Evolutionary conservation across 1,139 yeast species (phyloP).

Genomic region (Candida anutae): DNA sequence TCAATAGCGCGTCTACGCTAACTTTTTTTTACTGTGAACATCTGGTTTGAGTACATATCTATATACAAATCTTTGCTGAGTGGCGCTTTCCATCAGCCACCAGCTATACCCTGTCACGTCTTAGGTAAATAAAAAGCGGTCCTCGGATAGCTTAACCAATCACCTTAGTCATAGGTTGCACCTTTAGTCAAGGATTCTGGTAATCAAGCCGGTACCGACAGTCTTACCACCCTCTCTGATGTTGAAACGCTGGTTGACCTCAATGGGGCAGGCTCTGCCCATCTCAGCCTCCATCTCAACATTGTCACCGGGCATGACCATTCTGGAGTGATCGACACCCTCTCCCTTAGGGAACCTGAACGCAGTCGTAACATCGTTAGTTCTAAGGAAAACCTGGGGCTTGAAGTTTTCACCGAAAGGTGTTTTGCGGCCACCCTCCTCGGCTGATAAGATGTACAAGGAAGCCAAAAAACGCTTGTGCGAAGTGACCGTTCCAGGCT

Average conservation of each 20-base stretch:
- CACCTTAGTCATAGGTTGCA: no score
- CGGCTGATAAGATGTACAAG: conserved; percentile 83
- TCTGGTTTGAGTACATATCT: no score
- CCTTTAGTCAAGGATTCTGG: conserved; percentile 74
- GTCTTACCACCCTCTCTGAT: conserved; percentile 99
- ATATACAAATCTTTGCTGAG: no score
- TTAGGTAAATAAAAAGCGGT: conserved; percentile 1
- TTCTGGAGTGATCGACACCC: conserved; percentile 72
- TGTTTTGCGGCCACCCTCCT: conserved; percentile 99
- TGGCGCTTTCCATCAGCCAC: no score
- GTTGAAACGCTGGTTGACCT: conserved; percentile 96
- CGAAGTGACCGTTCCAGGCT: conserved; percentile 87
- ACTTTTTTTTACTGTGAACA: no score
- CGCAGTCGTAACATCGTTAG: conserved; percentile 91
- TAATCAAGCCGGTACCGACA: conserved; percentile 96
- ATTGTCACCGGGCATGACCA: conserved; percentile 98
- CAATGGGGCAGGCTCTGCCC: conserved; percentile 88
- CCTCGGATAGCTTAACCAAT: conserved; percentile 1
- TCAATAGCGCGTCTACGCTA: no score
- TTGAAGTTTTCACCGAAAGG: conserved; percentile 96
- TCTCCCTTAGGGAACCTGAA: conserved; percentile 88
- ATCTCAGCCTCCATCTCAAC: conserved; percentile 92
- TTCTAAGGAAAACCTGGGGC: conserved; percentile 95
- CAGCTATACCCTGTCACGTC: conserved; percentile 8
- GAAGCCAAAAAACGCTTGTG: conserved; percentile 94